These are phyloP conservation scores for Scheffersomyces titani DNA, from an alignment of 1,139 yeast genomes.

Conservation along the genomic window DNA sequence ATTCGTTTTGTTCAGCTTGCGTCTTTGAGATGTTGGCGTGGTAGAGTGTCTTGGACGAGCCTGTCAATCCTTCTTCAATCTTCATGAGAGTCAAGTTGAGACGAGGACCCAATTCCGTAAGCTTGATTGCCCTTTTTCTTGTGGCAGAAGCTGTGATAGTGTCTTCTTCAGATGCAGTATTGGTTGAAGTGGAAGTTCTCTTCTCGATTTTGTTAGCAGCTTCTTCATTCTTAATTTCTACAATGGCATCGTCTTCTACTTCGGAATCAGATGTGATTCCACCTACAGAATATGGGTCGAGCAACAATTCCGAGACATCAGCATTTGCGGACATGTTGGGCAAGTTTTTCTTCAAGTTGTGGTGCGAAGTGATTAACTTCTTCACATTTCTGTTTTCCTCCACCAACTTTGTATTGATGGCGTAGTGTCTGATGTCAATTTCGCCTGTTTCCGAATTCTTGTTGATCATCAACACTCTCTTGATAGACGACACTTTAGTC, in stretches of 20 bases:
- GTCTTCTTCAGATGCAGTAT: slow-evolving; percentile 20
- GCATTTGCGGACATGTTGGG: slow-evolving; percentile 71
- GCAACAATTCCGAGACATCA: slow-evolving; percentile 81
- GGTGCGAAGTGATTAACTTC: slow-evolving; percentile 69
- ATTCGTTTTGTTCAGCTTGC: slow-evolving; percentile 54
- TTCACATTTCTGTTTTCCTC: slow-evolving; percentile 82
- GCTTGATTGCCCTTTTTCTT: slow-evolving; percentile 84
- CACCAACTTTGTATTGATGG: slow-evolving; percentile 83
- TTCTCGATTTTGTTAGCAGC: slow-evolving; percentile 12
- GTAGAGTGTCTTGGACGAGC: slow-evolving; percentile 73
- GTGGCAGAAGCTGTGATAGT: slow-evolving; percentile 19
- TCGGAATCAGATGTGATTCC: slow-evolving; percentile 91
- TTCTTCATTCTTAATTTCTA: slow-evolving; percentile 60
- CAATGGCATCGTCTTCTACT: slow-evolving; percentile 89
- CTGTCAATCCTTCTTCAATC: slow-evolving; percentile 89
- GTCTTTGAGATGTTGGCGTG: slow-evolving; percentile 72
- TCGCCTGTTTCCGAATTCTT: slow-evolving; percentile 68
- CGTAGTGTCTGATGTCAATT: slow-evolving; percentile 87
- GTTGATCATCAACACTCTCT: slow-evolving; percentile 82
- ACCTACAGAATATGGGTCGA: slow-evolving; percentile 80
- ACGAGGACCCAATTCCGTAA: slow-evolving; percentile 94
- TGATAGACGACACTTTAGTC: slow-evolving; percentile 72
- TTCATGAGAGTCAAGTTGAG: slow-evolving; percentile 73
- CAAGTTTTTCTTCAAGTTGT: slow-evolving; percentile 59
- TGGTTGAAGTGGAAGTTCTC: slow-evolving; percentile 12